A percentile compares a stretch with the other conserved stretches of the same genome.
Evolutionary conservation across 768 basidiomycete genomes (phyloP).

Genomic region (Mycena venus): DNA sequence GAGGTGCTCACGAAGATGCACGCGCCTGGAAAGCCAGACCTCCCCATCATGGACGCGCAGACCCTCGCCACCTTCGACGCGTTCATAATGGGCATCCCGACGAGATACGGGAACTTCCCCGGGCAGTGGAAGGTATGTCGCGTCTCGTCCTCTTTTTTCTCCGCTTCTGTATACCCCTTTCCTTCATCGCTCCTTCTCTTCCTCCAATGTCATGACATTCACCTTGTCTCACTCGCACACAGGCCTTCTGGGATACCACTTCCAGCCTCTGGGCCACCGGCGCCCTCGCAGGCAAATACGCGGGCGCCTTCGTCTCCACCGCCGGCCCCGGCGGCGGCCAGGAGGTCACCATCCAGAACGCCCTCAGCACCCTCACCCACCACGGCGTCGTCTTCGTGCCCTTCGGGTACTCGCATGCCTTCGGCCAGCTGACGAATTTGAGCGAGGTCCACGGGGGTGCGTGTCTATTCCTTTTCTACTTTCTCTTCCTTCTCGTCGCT

Average conservation of each 20-base stretch:
- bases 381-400: conserved; percentile 83
- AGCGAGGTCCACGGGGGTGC: conserved; percentile 70
- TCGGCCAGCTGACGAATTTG: conserved; percentile 55
- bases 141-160: not conserved
- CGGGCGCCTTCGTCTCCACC: conserved; percentile 80
- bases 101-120: conserved; percentile 83
- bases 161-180: too few relatives aligned
- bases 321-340: conserved; percentile 88
- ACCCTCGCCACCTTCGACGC: conserved; percentile 74
- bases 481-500: not conserved
- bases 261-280: conserved; percentile 75
- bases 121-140: conserved; percentile 71
- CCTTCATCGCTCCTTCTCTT: too few relatives aligned
- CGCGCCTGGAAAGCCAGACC: conserved; percentile 78
- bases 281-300: conserved; percentile 80
- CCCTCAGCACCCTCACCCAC: conserved; percentile 73
- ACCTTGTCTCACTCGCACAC: not conserved
- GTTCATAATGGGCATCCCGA: conserved; percentile 78
- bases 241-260: conserved; percentile 85
- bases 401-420: conserved; percentile 72
- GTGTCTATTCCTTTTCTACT: conserved; percentile 33
- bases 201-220: too few relatives aligned
- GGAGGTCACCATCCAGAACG: conserved; percentile 66
- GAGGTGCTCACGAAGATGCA: conserved; percentile 79
- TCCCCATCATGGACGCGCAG: conserved; percentile 73